Conservation (phyloP, 1,284 basidiomycete genomes). For the Hymenochaete sp. region DNA sequence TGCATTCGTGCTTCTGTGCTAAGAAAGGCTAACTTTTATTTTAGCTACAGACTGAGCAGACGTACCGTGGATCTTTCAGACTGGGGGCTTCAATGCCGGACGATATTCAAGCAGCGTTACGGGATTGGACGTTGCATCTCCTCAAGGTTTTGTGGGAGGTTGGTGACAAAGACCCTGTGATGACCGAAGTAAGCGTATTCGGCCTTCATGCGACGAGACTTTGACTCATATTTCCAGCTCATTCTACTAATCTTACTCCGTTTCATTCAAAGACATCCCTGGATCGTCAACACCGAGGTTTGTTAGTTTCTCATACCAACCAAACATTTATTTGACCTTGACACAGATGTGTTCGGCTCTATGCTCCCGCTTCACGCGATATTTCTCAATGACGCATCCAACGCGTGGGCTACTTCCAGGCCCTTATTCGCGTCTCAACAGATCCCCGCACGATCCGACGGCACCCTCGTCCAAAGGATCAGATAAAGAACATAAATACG, state of each 20-base stretch:
- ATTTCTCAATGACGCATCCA: conserved; percentile 68
- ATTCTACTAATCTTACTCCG: conserved; percentile 59
- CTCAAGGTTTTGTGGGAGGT: conserved; percentile 82
- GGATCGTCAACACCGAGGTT: conserved; percentile 36
- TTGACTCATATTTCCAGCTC: conserved; percentile 30
- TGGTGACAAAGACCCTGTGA: conserved; percentile 44
- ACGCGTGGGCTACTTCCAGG: conserved; percentile 60
- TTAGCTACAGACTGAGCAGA: conserved; percentile 54
- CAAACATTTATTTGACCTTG: conserved; percentile 16
- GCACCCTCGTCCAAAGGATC: conserved; percentile 9
- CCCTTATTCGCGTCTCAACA: conserved; percentile 61
- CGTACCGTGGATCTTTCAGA: conserved; percentile 46
- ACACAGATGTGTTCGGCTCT: conserved; percentile 37
- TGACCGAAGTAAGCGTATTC: conserved; percentile 45
- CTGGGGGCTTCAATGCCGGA: conserved; percentile 26
- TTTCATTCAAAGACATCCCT: conserved; percentile 46
- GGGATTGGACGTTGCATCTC: conserved; percentile 60
- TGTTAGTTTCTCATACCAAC: conserved; percentile 25
- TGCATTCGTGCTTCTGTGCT: not conserved
- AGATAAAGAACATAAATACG: not conserved
- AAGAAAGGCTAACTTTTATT: conserved; percentile 11
- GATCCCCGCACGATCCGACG: conserved; percentile 19
- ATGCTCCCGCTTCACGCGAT: conserved; percentile 58
- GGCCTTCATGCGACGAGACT: conserved; percentile 15
- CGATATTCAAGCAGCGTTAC: conserved; percentile 32